Percentiles rank a stretch among this genome's conserved stretches.
These are phyloP conservation scores for Podospora conica DNA, from an alignment of 495 filamentous ascomycete species.

Conservation along the genomic window DNA sequence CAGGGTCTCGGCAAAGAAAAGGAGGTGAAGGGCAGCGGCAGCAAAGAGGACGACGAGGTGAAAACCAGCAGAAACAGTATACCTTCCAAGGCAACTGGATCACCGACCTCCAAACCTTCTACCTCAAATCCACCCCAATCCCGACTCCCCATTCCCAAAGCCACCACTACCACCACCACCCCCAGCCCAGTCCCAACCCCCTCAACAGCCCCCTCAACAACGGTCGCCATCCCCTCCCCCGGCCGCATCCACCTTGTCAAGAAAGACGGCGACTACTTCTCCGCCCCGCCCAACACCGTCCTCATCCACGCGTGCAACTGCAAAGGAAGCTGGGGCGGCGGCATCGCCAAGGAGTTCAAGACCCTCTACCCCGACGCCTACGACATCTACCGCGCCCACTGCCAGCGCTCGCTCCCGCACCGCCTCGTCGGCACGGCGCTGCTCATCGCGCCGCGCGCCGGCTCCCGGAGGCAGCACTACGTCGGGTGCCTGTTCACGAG, in stretches of 20 bases:
- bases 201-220: background rate
- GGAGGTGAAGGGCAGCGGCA: background rate
- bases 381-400: conserved; percentile 16
- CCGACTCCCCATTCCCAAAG: no score
- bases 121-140: no score
- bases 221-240: background rate
- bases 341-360: conserved; percentile 21
- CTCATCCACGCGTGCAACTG: conserved; percentile 30
- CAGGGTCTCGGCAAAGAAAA: background rate
- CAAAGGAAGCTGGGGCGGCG: conserved; percentile 21
- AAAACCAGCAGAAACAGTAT: background rate
- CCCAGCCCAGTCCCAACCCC: background rate
- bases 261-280: conserved; percentile 20
- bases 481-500: conserved; percentile 29
- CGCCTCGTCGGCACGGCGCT: conserved; percentile 20
- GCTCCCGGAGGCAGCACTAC: conserved; percentile 16
- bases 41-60: background rate
- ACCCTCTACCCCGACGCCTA: conserved; percentile 18
- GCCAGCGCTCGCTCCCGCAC: conserved; percentile 9
- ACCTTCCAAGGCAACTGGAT: no score
- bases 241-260: conserved; percentile 12
- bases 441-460: conserved; percentile 16
- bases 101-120: background rate
- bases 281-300: conserved; percentile 19
- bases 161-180: background rate